These are phyloP conservation scores for Canariomyces notabilis DNA, from an alignment of 2,329 filamentous ascomycete species.

Conservation along the genomic window DNA sequence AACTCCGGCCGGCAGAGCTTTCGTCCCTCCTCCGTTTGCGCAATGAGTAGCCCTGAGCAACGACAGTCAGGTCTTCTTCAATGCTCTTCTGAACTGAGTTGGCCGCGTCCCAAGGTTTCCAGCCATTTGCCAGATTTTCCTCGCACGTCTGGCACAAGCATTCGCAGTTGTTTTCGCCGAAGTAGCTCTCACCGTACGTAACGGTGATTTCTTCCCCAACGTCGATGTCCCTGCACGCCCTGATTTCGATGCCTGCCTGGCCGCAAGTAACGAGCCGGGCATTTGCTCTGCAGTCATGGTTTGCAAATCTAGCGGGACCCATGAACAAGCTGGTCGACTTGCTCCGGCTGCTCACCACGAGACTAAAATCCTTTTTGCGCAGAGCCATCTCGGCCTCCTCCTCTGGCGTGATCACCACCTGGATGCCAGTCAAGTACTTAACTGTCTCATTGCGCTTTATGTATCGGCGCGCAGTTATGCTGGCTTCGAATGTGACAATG, in stretches of 20 bases:
- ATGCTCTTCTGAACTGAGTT: conserved; percentile 46
- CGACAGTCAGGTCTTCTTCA: conserved; percentile 41
- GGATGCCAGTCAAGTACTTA: conserved; percentile 85
- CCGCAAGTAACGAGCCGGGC: conserved; percentile 80
- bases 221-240: conserved; percentile 75
- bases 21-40: conserved; percentile 49
- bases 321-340: conserved; percentile 90
- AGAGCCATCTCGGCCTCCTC: conserved; percentile 79
- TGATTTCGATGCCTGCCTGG: conserved; percentile 82
- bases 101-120: conserved; percentile 55
- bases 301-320: conserved; percentile 91
- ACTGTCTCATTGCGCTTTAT: conserved; percentile 81
- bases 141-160: conserved; percentile 91
- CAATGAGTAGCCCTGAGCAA: conserved; percentile 49
- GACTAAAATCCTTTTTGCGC: conserved; percentile 90
- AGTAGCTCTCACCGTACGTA: conserved; percentile 92
- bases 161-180: conserved; percentile 90
- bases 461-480: conserved; percentile 71
- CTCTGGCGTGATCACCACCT: conserved; percentile 86
- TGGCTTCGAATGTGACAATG: conserved; percentile 82
- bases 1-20: conserved; percentile 38
- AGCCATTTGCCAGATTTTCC: conserved; percentile 69
- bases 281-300: conserved; percentile 94
- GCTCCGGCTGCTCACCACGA: conserved; percentile 88
- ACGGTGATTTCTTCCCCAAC: conserved; percentile 94